Evolutionary conservation across 306 rosid genomes (phyloP).

Genomic region (Mucuna pruriens): DNA sequence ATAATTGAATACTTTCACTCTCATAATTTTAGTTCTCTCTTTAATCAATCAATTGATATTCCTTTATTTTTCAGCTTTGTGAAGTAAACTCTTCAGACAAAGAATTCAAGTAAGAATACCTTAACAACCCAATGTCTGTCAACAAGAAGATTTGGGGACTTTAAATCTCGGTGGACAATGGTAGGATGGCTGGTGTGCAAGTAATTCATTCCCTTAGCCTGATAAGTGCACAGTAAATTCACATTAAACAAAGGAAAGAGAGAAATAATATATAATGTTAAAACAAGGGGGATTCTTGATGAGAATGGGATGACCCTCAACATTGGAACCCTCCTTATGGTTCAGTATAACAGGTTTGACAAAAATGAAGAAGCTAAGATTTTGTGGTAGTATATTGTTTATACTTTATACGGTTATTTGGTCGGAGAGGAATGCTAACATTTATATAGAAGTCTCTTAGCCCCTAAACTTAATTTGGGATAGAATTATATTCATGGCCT

Average conservation of each 20-base stretch:
- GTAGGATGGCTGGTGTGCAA: constrained; percentile 97
- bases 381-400: not conserved
- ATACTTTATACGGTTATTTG: constrained; percentile 1
- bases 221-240: constrained; percentile 36
- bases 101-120: constrained; percentile 56
- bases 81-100: constrained; percentile 28
- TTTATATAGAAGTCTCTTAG: constrained; percentile 12
- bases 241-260: constrained; percentile 28
- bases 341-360: not conserved
- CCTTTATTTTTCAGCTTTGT: not conserved
- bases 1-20: constrained; percentile 12
- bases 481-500: constrained; percentile 31
- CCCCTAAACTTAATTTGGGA: constrained; percentile 20
- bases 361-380: constrained; percentile 30
- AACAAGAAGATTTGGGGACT: constrained; percentile 98
- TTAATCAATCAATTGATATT: constrained; percentile 14
- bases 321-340: constrained; percentile 8
- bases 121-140: constrained; percentile 98
- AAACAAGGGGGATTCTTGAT: constrained; percentile 24
- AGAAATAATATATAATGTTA: not conserved
- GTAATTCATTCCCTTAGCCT: constrained; percentile 99
- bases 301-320: constrained; percentile 20
- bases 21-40: not conserved
- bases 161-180: constrained; percentile 94
- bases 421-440: constrained; percentile 24